Evolutionary conservation across 2,329 filamentous ascomycete genomes (phyloP), one percentile per base, ranked within the genome.

Genomic region (Phaeosphaeria sp.): DNA sequence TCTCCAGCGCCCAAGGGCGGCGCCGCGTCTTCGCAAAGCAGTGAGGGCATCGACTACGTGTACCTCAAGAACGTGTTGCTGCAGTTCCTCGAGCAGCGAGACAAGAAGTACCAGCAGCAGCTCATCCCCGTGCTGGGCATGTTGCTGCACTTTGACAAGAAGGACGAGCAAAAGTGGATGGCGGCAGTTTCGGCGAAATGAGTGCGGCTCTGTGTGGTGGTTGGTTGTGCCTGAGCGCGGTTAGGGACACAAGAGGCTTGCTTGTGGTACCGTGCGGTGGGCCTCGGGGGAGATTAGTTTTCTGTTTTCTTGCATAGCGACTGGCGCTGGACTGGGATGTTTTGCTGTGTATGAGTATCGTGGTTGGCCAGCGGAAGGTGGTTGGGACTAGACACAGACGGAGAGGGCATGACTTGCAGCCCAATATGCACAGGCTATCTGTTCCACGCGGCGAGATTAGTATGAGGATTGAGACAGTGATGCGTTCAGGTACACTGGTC

Each of bases 121-220:
- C 82, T 94, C 63, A 89, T 95, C 55, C 90, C 90, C 0, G 90
- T 93, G 33, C 75, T 95, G 68, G 89, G 89, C 27, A 89, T 90
- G 83, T 78, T 94, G 72, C 79, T 95, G 71, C 86, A 87, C 74
- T 92, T 94, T 78, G 89, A 92, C 78, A 87, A 87, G 67, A 86
- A 85, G 67, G 93, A 97, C 66, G 90, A 95, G 78, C 89, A 95
- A 78, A 94, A 92, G 78, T 96, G 92, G 92, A 87, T 89, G 78
- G 85, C 88, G 18, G 92, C 90, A 2, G 88, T 96, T 49, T 82
- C 83, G 59, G 82, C 84, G 17, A 72, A 67, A 55, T 30, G 56
- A 21, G 43, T 59, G 58, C 39, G 59, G 59, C 58, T 64, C 63
- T 62, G 58, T 54, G 55, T n/a, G n/a, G n/a, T n/a, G n/a, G n/a